A percentile compares a stretch with the other conserved stretches of the same genome.
Evolutionary conservation across 2,329 filamentous ascomycete species (phyloP).

Genomic region (Colletotrichum sp.): DNA sequence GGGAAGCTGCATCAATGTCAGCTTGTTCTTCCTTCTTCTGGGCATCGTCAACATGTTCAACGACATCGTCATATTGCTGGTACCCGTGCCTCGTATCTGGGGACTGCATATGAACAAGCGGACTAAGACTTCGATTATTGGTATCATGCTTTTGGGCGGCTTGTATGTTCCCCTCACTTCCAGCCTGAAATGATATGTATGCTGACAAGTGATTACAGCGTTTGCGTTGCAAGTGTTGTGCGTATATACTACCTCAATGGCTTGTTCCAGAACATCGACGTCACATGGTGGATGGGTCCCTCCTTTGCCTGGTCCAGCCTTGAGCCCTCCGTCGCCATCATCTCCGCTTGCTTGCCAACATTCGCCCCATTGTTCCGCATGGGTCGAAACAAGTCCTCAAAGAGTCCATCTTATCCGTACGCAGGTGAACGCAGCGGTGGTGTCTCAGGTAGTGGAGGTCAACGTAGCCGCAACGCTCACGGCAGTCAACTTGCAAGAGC

Average conservation of each 20-base stretch:
- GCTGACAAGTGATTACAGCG: not conserved
- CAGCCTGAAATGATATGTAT: not conserved
- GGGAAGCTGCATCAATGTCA: slow-evolving; percentile 2
- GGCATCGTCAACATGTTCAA: slow-evolving; percentile 14
- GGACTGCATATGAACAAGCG: slow-evolving; percentile 12
- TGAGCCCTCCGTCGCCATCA: slow-evolving; percentile 42
- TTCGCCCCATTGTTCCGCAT: slow-evolving; percentile 30
- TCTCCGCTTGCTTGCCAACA: slow-evolving; percentile 44
- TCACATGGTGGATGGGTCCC: slow-evolving; percentile 16
- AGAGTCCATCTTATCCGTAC: not conserved
- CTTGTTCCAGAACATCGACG: not conserved
- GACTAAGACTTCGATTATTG: slow-evolving; percentile 6
- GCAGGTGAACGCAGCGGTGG: not conserved
- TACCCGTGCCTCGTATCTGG: slow-evolving; percentile 13
- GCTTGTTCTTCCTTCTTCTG: not conserved
- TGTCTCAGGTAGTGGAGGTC: not conserved
- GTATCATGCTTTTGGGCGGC: slow-evolving; percentile 6
- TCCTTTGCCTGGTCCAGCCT: slow-evolving; percentile 41
- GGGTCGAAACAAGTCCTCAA: not conserved
- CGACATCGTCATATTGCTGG: slow-evolving; percentile 15
- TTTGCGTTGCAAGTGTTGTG: not conserved
- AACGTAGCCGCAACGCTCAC: not conserved
- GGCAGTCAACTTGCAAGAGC: not conserved
- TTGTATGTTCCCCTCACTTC: not conserved
- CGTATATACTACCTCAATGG: not conserved